Evolutionary conservation across 805 yeast genomes (phyloP), one percentile per base, ranked within the genome.

Genomic region (Starmerella geochares): DNA sequence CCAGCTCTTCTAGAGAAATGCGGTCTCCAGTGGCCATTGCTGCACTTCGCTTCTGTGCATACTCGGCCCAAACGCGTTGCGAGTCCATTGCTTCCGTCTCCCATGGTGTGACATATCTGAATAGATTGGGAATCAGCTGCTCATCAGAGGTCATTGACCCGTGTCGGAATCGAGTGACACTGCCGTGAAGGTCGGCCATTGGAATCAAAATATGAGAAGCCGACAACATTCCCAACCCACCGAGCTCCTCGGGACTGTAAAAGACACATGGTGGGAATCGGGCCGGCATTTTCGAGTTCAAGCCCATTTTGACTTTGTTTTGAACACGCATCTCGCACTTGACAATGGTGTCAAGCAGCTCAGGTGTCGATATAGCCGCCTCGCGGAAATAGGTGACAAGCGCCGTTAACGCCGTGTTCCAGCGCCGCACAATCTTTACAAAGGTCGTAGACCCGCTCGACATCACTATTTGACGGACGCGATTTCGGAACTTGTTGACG

Each of bases 191-290:
- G 65, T 92, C 98, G 5, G 95, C 81, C 0, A 94, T 83, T 0
- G 98, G 98, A 56, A 92, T 92, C 54, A 92, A 71, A 45, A 92
- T 86, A 64, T 92, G 98, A 13, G 96, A 86, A 0, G 97, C 97
- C 71, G 95, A 85, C 23, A 92, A 70, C 98, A 92, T 92, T 23
- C 98, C 99, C 39, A 92, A 69, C 39, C 99, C 99, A 46, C 99
- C 98, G 3, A 92, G 69, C 64, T 92, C 99, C 58, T 88, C 90
- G 0, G 98, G 98, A 0, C 98, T 87, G 63, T 92, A 92, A 61
- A 92, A 92, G 0, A 92, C 98, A 3, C 96, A 96, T 0, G 98
- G 99, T 3, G 99, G 99, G 68, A 92, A 92, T 49, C 99, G 73
- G 0, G 96, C 81, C 0, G 99, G 99, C 99, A 92, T 92, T 66